A percentile compares a stretch with the other conserved stretches of the same genome.
Conservation (phyloP, 805 yeast genomes). For the Tetrapisispora arboricola region DNA sequence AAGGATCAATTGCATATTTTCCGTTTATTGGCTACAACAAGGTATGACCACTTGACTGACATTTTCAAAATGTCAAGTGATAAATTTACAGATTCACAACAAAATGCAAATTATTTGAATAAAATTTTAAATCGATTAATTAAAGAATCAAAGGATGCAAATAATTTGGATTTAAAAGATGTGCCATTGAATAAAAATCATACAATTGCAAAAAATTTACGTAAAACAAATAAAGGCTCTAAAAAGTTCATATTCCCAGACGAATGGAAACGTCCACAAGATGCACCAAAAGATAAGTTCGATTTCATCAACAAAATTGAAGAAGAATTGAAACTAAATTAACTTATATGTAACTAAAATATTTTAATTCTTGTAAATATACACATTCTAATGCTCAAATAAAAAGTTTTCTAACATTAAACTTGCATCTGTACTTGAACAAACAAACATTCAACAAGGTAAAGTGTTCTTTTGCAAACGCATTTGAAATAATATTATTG, state of each 20-base stretch:
- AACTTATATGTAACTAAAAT: too few relatives aligned
- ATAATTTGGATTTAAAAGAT: constrained; percentile 52
- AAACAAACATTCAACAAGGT: too few relatives aligned
- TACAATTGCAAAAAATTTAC: constrained; percentile 37
- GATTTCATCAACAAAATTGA: constrained; percentile 7
- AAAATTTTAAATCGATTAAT: constrained; percentile 54
- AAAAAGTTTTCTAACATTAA: too few relatives aligned
- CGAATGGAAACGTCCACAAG: constrained; percentile 67
- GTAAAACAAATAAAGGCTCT: constrained; percentile 31
- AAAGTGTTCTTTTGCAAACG: too few relatives aligned
- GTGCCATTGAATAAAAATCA: constrained; percentile 78
- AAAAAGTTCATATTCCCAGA: constrained; percentile 47
- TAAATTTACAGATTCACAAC: constrained; percentile 66
- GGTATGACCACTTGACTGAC: constrained; percentile 57
- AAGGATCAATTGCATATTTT: constrained; percentile 59
- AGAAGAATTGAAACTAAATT: not conserved
- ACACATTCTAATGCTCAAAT: not conserved
- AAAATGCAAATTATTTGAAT: constrained; percentile 68
- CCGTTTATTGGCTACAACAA: constrained; percentile 64
- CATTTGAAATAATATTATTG: too few relatives aligned
- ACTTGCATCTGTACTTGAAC: too few relatives aligned
- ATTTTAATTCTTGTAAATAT: not conserved
- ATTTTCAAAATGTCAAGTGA: constrained; percentile 54
- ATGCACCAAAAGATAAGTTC: constrained; percentile 43
- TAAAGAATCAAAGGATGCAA: constrained; percentile 49